phyloP scores from a whole-genome alignment of 306 rosid species.

The Vigna hirtella region DNA sequence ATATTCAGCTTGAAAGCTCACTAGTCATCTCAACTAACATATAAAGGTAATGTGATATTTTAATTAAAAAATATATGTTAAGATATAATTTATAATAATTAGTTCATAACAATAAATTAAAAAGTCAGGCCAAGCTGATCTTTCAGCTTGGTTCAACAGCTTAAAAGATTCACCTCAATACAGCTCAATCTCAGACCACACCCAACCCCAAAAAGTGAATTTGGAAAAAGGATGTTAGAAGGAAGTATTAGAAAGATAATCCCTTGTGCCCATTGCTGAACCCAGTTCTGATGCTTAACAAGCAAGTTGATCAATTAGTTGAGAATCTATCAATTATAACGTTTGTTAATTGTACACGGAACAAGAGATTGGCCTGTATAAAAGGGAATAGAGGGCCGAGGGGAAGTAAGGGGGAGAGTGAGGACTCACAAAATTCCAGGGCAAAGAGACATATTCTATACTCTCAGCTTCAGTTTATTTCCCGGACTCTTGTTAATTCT shows the following conservation, averaged over 20 bases:
- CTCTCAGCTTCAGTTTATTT: background rate
- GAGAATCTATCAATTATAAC: background rate
- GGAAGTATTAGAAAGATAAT: background rate
- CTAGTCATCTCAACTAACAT: conserved; percentile 8
- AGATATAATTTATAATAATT: background rate
- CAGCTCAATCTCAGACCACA: background rate
- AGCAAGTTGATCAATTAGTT: background rate
- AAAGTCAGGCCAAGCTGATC: conserved; percentile 26
- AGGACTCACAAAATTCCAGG: background rate
- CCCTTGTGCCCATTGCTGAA: background rate
- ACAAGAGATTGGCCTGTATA: background rate
- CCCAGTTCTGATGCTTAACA: background rate
- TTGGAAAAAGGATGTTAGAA: background rate
- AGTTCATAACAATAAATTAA: conserved; percentile 8
- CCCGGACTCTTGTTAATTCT: background rate
- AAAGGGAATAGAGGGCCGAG: background rate
- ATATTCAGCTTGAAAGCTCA: conserved; percentile 32
- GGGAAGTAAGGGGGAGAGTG: background rate
- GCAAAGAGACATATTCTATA: conserved; percentile 1
- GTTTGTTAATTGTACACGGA: background rate
- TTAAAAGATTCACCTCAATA: background rate
- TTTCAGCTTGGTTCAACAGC: background rate
- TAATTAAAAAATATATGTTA: background rate
- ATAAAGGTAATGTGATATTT: background rate
- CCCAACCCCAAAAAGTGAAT: background rate